A percentile compares a stretch with the other conserved stretches of the same genome.
Conservation (phyloP, 2,329 filamentous ascomycete species). For the Coniochaeta sp. region DNA sequence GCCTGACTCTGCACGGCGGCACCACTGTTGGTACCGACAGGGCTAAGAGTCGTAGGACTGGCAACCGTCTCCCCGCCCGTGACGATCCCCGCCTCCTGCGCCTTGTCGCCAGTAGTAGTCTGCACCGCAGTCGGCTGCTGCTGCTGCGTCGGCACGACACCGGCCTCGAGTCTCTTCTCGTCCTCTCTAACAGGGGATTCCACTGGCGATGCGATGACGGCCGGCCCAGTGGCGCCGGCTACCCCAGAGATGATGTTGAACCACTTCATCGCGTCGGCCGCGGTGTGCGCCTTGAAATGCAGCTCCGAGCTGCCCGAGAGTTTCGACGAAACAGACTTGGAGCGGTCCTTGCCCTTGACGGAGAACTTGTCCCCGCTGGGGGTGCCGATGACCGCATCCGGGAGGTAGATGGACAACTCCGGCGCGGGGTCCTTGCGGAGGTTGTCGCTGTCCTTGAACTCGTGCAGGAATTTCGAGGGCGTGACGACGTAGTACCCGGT, state of each 20-base stretch:
- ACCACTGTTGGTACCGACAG: not conserved
- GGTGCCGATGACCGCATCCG: constrained; percentile 73
- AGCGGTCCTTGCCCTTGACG: constrained; percentile 89
- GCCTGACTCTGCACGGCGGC: not conserved
- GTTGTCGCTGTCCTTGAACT: constrained; percentile 89
- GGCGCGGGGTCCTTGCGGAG: constrained; percentile 65
- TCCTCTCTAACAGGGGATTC: constrained; percentile 19
- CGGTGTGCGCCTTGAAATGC: constrained; percentile 78
- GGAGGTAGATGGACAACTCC: constrained; percentile 84
- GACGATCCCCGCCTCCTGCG: constrained; percentile 29
- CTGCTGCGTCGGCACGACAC: constrained; percentile 11
- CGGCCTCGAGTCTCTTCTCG: constrained; percentile 17
- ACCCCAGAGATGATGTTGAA: constrained; percentile 62
- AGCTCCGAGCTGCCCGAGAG: constrained; percentile 75
- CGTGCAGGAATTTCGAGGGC: constrained; percentile 81
- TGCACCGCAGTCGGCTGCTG: constrained; percentile 9
- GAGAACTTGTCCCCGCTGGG: constrained; percentile 79
- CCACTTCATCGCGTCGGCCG: constrained; percentile 79
- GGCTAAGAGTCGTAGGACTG: constrained; percentile 8
- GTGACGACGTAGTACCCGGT: constrained; percentile 87
- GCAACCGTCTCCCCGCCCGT: constrained; percentile 9
- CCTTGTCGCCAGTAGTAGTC: constrained; percentile 22
- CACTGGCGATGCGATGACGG: constrained; percentile 23
- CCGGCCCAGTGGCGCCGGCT: constrained; percentile 42
- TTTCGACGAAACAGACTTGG: constrained; percentile 72